These are phyloP conservation scores for Ceratonia siliqua DNA, from an alignment of 306 rosid species.

Conservation along the genomic window DNA sequence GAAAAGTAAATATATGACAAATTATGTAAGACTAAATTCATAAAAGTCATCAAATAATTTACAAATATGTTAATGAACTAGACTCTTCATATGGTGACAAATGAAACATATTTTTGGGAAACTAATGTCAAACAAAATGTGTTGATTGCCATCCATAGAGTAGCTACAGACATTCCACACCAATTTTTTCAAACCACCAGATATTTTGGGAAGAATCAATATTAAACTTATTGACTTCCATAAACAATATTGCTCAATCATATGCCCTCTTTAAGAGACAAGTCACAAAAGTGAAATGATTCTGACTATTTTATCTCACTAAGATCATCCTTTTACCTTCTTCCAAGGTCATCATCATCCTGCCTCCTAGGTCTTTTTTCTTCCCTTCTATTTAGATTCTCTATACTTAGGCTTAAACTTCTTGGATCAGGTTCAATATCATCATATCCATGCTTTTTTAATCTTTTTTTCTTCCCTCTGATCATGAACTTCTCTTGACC, in stretches of 20 bases:
- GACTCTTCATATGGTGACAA: too few relatives aligned
- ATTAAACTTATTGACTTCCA: not conserved
- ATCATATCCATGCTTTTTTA: conserved; percentile 28
- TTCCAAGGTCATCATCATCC: conserved; percentile 43
- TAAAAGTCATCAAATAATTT: too few relatives aligned
- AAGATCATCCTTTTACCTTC: conserved; percentile 50
- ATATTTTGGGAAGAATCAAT: not conserved
- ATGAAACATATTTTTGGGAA: too few relatives aligned
- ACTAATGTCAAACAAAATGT: too few relatives aligned
- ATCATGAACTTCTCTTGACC: conserved; percentile 44
- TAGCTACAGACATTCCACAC: not conserved
- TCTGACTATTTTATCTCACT: conserved; percentile 1
- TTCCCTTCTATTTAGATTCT: conserved; percentile 49
- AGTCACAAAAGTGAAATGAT: not conserved
- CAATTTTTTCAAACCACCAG: not conserved
- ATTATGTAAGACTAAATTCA: too few relatives aligned
- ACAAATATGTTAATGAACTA: too few relatives aligned
- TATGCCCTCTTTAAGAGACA: too few relatives aligned
- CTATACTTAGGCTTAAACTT: too few relatives aligned
- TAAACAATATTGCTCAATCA: too few relatives aligned
- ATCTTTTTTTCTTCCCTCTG: conserved; percentile 54
- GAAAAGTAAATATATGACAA: too few relatives aligned
- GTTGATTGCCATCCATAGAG: too few relatives aligned
- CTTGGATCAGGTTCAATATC: conserved; percentile 38
- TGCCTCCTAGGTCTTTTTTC: conserved; percentile 43